Base-by-base conservation (phyloP, 192 early-diverging fungal species). In the Spizellomyces sp. region DNA sequence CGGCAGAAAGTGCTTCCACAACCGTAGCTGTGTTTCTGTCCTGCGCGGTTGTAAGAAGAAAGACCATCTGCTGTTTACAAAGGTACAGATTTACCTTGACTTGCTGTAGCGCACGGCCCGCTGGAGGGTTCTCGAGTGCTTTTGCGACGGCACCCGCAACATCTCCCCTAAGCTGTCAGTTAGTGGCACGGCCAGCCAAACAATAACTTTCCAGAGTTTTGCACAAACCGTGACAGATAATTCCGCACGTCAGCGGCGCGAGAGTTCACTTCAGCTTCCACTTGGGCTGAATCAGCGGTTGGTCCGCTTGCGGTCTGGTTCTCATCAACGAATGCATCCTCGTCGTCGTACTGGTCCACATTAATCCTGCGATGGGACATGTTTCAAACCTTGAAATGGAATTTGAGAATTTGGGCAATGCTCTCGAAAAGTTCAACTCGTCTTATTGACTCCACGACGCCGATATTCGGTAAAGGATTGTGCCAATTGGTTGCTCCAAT, bases 1-100 rank as follows among this genome's bases (percentile, higher is more conserved):
- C 87, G n/a, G 88, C 85, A 58, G 80, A 80, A 48, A 98, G 77
- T 1, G 94, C 90, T 42, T 95, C 93, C 77, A 92, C 87, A 2
- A 98, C 94, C 9, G 87, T 82, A 77, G 86, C 86, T 17, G 90
- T 90, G 71, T 91, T 93, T 47, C 82, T 79, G 19, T 84, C 84
- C 92, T 93, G 64, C 17, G 9, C n/a, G 45, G 15, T 6, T 14
- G 54, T 22, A 9, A 46, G 15, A 10, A 10, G 41, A 45, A 14
- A 8, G 67, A n/a, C 62, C 3, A 73, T 50, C 43, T 21, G 22
- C 10, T 17, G 12, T 9, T 46, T 22, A 62, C n/a, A 62, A 36
- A 3, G 27, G 27, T 36, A 36, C 3, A 41, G 21, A 42, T 48
- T 8, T 42, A 74, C 70, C 71, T 83, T 83, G 54, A 73, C 10